These are phyloP conservation scores for Schrenkiella parvula DNA, from an alignment of 345 rosid genomes.

Conservation along the genomic window DNA sequence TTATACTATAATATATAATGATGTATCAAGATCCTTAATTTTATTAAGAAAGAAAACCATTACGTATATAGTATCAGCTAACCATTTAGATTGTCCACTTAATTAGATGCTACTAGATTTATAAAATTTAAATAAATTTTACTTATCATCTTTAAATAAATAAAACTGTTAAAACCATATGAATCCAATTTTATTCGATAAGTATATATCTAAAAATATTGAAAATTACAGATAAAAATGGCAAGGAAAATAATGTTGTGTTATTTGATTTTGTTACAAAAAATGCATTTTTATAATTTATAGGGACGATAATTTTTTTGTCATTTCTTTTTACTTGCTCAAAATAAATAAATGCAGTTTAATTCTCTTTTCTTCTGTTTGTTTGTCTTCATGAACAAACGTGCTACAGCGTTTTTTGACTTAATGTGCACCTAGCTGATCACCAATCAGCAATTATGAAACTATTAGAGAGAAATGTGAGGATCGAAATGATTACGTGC, in stretches of 20 bases:
- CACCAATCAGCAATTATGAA: background rate
- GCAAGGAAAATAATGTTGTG: background rate
- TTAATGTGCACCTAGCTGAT: background rate
- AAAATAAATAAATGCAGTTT: background rate
- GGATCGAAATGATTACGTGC: background rate
- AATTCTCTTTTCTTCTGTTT: background rate
- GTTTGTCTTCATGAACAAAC: background rate
- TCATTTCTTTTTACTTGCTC: background rate
- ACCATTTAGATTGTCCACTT: background rate
- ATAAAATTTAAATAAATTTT: too few relatives aligned
- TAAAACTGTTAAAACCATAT: background rate
- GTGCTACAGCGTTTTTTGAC: constrained; percentile 21
- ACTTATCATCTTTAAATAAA: too few relatives aligned
- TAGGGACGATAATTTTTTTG: background rate
- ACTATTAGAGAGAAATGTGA: background rate
- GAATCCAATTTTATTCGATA: background rate
- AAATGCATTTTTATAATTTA: background rate
- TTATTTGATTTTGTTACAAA: background rate
- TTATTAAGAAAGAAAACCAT: background rate
- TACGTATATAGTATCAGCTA: background rate
- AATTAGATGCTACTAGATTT: background rate
- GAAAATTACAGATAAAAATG: background rate
- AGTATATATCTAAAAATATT: background rate
- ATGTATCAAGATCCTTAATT: background rate
- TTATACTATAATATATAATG: background rate